phyloP scores from a whole-genome alignment of 2,329 filamentous ascomycete genomes.

The Trichophaea hybrida region DNA sequence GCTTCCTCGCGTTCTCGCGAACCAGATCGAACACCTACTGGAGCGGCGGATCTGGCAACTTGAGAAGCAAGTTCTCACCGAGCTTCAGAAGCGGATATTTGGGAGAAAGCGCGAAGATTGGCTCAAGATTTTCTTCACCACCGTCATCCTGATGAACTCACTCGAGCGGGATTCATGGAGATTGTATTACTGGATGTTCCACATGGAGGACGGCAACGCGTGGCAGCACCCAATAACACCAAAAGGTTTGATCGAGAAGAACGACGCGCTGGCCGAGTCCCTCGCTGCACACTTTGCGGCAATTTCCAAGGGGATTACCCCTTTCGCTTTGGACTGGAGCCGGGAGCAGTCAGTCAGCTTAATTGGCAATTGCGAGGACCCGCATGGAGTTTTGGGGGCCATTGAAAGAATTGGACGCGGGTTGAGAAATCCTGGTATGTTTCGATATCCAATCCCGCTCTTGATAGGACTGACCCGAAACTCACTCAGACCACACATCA shows the following conservation, averaged over 20 bases:
- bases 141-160: conserved; percentile 20
- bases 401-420: conserved; percentile 19
- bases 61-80: conserved; percentile 22
- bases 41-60: conserved; percentile 24
- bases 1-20: conserved; percentile 20
- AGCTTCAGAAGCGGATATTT: conserved; percentile 24
- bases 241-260: conserved; percentile 21
- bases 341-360: conserved; percentile 20
- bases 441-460: not conserved
- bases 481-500: conserved; percentile 14
- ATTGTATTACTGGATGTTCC: conserved; percentile 25
- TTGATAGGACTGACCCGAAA: not conserved
- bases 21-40: conserved; percentile 24
- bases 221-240: conserved; percentile 22
- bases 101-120: conserved; percentile 23
- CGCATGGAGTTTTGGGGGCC: conserved; percentile 16
- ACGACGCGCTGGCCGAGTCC: conserved; percentile 21
- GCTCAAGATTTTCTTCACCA: conserved; percentile 22
- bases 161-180: conserved; percentile 24
- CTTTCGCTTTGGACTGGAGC: conserved; percentile 24
- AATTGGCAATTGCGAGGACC: conserved; percentile 17
- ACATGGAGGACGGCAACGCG: conserved; percentile 20
- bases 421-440: conserved; percentile 18
- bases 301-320: conserved; percentile 23
- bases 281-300: conserved; percentile 23